Evolutionary conservation across 768 basidiomycete species (phyloP), one percentile per base, ranked within the genome.

Genomic region (Lactarius evosmus): DNA sequence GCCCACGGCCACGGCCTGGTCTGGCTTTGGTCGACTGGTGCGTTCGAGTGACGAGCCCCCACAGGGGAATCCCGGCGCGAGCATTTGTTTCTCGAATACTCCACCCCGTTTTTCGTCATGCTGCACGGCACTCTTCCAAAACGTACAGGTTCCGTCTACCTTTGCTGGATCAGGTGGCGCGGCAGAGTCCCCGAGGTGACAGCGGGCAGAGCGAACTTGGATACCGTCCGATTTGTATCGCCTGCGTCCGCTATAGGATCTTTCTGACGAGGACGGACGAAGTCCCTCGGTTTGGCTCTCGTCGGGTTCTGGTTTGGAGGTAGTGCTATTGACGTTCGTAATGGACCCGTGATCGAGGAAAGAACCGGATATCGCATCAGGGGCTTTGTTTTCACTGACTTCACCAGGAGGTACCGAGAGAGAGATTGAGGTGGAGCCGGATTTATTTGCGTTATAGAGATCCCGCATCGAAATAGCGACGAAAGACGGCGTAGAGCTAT

Each of bases 161-260:
- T 29, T 58, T 17, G 56, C 51, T 1, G 51, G 57, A 19, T 58
- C 51, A 14, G 52, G 38, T 8, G 32, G 33, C 22, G 57, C 40
- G 7, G 63, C 22, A 33, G 44, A 22, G 7, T 56, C 58, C 46
- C 53, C 58, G 3, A 60, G 58, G 29, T 50, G 44, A 38, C 53
- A 56, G 14, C 36, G 9, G 1, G 19, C 46, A 7, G 53, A 27
- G 14, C 44, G 54, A 40, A 56, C 63, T 56, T 56, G 58, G 17
- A 65, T 56, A 29, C 54, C 38, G 36, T 65, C 59, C 14, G 63
- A 65, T 25, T 56, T 65, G 59, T 55, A 56, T 51, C 59, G 58
- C 8, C 54, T 56, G 3, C 30, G 63, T 22, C 54, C 8, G 25
- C 36, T 12, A 6, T 64, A n/a, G 33, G 34, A 40, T n/a, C 49